Evolutionary conservation across 2,329 filamentous ascomycete species (phyloP), one percentile per base, ranked within the genome.

Genomic region (Clarireedia paspali): DNA sequence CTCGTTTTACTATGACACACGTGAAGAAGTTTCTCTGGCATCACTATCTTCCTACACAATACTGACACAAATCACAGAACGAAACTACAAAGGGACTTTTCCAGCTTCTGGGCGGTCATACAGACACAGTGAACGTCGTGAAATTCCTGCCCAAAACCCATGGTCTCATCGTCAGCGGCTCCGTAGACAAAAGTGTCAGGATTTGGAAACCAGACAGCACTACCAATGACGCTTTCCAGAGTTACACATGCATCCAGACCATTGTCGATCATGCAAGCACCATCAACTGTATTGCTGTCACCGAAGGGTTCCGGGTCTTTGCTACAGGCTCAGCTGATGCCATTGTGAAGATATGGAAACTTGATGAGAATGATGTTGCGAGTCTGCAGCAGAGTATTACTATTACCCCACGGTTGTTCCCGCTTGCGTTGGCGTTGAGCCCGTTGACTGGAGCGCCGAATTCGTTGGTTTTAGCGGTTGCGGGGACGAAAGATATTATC

Each of bases 291-390:
- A 78, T 86, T 62, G 73, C 79, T 1, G 72, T 75, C 26, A 58
- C 56, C 38, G 54, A 50, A 50, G 63, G 47, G n/a, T 55, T 63
- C 7, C 61, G 55, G 5, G 68, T 82, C n/a, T 73, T 97, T 50
- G 77, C 91, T 34, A 91, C 89, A 40, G 94, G 92, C 23, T 85
- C 85, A 9, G 87, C 89, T 34, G 92, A 97, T 75, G 86, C 86
- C 42, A 84, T 83, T 1, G 73, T 86, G 60, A 80, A 77, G 61
- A 73, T 84, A 14, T 97, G 92, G 92, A 78, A 72, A 51, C 73
- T 94, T 46, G 70, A 69, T 17, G 62, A 63, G 5, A 36, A 77
- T 36, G 67, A 73, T 15, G 70, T 71, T n/a, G 70, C 77, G 34
- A 73, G 74, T n/a, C 74, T 88, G 5, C 62, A 87, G 10, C 86